Evolutionary conservation across 2,329 filamentous ascomycete genomes (phyloP), one percentile per base, ranked within the genome.

Genomic region (Macrophomina tecta): DNA sequence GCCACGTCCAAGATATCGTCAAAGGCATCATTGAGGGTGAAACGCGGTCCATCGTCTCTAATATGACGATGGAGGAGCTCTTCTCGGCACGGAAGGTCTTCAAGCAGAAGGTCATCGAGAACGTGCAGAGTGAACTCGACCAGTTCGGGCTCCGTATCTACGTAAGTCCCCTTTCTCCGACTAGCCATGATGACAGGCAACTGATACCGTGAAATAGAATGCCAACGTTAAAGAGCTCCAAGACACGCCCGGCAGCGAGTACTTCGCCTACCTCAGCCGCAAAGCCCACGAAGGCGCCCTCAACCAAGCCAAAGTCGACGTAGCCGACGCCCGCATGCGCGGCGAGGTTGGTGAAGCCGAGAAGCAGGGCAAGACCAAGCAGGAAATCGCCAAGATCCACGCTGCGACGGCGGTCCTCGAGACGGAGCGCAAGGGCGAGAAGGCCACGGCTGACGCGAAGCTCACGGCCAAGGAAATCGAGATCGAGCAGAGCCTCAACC

Each of bases 41-140:
- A 78, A 94, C 91, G 0, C 87, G 93, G 67, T 90, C 92, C 5
- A 88, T 96, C 64, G 91, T 96, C 49, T 92, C 89, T 0, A 90
- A 88, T 72, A 94, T 96, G 91, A 94, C 91, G n/a, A 94, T 95
- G 91, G 92, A 94, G 76, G 92, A 95, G 78, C 91, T 96, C 68
- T 94, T 94, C 78, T 90, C 89, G 68, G 89, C 92, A 78, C 84
- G 91, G 40, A 89, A 91, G 71, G 82, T 90, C 51, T 93, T 93
- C 83, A 92, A 94, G 82, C 86, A 85, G 71, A 89, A 90, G 70
- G 84, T 87, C 70, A 81, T 82, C 64, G 74, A 80, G 63, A 79
- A 92, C 76, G 92, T 94, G 67, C 91, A 94, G 75, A 86, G 86
- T 67, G 93, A 96, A 77, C 85, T 97, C 1, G 85, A 90, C 70